Evolutionary conservation across 495 filamentous ascomycete species (phyloP), one percentile per base, ranked within the genome.

Genomic region (Terfezia claveryi): DNA sequence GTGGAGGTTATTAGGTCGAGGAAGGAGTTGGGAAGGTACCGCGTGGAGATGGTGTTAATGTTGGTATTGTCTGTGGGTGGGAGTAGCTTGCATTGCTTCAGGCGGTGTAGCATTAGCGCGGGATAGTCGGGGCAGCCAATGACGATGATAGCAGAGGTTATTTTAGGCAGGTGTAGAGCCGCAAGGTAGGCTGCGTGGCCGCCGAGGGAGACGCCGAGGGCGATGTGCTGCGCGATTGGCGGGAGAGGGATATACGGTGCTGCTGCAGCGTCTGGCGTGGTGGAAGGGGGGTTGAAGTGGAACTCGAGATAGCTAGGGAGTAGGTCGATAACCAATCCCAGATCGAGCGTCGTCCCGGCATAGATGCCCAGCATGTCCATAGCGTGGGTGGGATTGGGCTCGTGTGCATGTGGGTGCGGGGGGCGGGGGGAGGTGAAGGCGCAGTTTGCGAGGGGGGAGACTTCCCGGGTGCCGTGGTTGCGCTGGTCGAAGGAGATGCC

Each of bases 131-230:
- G 85, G 66, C 86, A 93, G 14, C 89, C 91, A 53, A 98, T 83
- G 37, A 94, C 74, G 23, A 83, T 72, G 9, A 92, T 76, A 0
- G 76, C 87, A 4, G 85, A 79, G 8, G 71, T 78, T 44, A 96
- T 74, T 54, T 87, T 74, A 36, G 82, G 77, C 23, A 94, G 87
- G 38, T 80, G 76, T 46, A 94, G 72, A 38, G 94, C 65, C 10
- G 80, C 71, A 61, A 87, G 80, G 82, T 89, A 98, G 0, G 82
- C 82, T 20, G 83, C 80, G 64, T 98, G 91, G 4, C 85, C 91
- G 9, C 91, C 91, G 0, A 96, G 72, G 6, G 83, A 88, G 12
- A 94, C 73, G 0, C 91, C 91, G 7, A 91, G 69, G 3, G 81
- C 80, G 16, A 94, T 60, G 61, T 95, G 76, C 36, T 80, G 74